Percentiles rank a stretch among this genome's conserved stretches.
phyloP scores from a whole-genome alignment of 2,329 filamentous ascomycete genomes.

The Raffaelea arxii region DNA sequence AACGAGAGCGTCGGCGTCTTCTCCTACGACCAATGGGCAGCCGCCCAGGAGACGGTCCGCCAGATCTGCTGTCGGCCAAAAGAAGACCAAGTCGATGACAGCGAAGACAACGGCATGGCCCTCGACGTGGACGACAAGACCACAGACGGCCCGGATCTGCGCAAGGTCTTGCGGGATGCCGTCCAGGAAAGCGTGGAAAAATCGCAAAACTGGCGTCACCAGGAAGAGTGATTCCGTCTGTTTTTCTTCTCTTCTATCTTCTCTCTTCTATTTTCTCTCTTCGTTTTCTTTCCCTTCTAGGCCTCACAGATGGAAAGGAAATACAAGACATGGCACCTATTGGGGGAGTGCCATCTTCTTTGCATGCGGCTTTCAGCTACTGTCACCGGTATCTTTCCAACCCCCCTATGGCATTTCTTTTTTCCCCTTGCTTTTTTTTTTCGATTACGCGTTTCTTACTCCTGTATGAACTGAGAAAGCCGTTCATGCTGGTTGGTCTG shows the following conservation, averaged over 20 bases:
- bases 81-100: conserved; percentile 14
- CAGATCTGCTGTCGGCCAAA: conserved; percentile 52
- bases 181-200: conserved; percentile 44
- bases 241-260: not conserved
- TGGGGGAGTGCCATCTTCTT: too few species aligned
- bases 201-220: conserved; percentile 52
- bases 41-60: conserved; percentile 54
- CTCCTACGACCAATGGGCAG: conserved; percentile 64
- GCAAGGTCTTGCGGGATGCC: conserved; percentile 51
- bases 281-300: not conserved
- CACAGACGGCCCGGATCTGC: conserved; percentile 37
- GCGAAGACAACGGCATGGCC: conserved; percentile 24
- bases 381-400: too few species aligned
- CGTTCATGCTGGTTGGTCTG: too few species aligned
- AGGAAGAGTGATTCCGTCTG: not conserved
- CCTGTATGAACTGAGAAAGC: too few species aligned
- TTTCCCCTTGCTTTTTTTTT: too few species aligned
- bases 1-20: conserved; percentile 80
- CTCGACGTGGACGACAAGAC: conserved; percentile 38
- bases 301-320: not conserved
- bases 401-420: too few species aligned
- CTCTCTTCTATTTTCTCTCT: not conserved
- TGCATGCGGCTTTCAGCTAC: too few species aligned
- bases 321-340: too few species aligned
- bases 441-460: too few species aligned